These are phyloP conservation scores for Mucor saturninus DNA, from an alignment of 371 early-diverging fungal species.

Conservation along the genomic window DNA sequence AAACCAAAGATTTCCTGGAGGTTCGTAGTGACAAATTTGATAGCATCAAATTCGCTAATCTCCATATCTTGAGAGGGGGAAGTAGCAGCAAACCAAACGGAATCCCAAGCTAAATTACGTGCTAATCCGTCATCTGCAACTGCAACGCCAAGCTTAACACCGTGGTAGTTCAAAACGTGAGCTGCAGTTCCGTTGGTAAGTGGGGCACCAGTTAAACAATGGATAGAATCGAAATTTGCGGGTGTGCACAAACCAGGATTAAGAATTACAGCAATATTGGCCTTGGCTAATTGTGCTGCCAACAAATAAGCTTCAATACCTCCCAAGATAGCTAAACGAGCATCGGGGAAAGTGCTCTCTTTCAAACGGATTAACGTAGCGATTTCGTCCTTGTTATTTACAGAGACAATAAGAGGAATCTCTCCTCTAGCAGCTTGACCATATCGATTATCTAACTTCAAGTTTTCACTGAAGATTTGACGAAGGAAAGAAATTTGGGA, in stretches of 20 bases:
- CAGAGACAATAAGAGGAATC: conserved; percentile 63
- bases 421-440: conserved; percentile 61
- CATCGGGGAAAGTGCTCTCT: conserved; percentile 40
- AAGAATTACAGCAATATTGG: conserved; percentile 68
- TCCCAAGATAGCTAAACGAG: conserved; percentile 57
- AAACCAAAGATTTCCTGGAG: conserved; percentile 68
- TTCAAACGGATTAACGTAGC: conserved; percentile 68
- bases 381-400: conserved; percentile 75
- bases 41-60: conserved; percentile 64
- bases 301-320: conserved; percentile 77
- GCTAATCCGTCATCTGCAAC: conserved; percentile 62
- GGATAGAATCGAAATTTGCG: conserved; percentile 64
- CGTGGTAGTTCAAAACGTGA: conserved; percentile 61
- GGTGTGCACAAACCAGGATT: conserved; percentile 73
- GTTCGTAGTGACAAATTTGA: conserved; percentile 75
- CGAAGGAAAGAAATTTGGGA: conserved; percentile 70
- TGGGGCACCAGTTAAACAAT: conserved; percentile 68
- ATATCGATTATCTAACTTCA: conserved; percentile 31
- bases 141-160: conserved; percentile 70
- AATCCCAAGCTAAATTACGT: conserved; percentile 77
- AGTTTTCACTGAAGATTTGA: conserved; percentile 41
- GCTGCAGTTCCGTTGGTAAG: conserved; percentile 63
- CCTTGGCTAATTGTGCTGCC: conserved; percentile 61
- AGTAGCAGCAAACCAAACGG: conserved; percentile 70
- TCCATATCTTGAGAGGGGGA: conserved; percentile 31